These are phyloP conservation scores for Lycium barbarum DNA, from an alignment of 257 asterid genomes.

Conservation along the genomic window DNA sequence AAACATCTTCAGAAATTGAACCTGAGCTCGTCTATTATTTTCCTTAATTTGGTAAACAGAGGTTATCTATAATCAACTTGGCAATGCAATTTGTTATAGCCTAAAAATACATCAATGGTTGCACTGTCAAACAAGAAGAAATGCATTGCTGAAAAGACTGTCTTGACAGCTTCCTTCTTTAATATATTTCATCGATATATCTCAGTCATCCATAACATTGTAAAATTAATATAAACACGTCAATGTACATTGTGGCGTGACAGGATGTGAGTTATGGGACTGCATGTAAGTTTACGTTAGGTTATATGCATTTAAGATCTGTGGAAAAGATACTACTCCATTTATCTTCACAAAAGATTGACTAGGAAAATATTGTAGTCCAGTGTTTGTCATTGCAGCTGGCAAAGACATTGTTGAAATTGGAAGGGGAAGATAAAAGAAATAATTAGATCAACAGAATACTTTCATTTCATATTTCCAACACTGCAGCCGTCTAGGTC, in stretches of 20 bases:
- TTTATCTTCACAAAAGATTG: conserved; percentile 16
- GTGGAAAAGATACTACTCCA: neutral
- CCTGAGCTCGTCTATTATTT: no score
- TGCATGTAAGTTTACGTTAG: neutral
- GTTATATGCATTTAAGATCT: neutral
- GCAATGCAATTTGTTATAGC: no score
- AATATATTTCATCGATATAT: no score
- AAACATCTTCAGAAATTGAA: no score
- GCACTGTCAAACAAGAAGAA: no score
- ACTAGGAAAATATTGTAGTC: conserved; percentile 9
- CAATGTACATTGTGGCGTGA: conserved; percentile 11
- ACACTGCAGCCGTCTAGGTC: neutral
- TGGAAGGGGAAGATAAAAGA: neutral
- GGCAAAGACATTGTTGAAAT: neutral
- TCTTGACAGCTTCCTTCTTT: no score
- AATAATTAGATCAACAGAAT: neutral
- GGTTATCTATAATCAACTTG: no score
- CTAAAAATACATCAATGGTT: no score
- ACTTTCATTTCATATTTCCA: neutral
- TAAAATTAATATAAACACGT: neutral
- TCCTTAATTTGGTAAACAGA: no score
- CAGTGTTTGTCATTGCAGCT: neutral
- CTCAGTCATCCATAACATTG: neutral
- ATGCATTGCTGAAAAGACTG: no score
- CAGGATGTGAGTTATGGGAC: neutral